Evolutionary conservation across 139 green algal species (phyloP), one percentile per base, ranked within the genome.

Genomic region (Volvox africanus): DNA sequence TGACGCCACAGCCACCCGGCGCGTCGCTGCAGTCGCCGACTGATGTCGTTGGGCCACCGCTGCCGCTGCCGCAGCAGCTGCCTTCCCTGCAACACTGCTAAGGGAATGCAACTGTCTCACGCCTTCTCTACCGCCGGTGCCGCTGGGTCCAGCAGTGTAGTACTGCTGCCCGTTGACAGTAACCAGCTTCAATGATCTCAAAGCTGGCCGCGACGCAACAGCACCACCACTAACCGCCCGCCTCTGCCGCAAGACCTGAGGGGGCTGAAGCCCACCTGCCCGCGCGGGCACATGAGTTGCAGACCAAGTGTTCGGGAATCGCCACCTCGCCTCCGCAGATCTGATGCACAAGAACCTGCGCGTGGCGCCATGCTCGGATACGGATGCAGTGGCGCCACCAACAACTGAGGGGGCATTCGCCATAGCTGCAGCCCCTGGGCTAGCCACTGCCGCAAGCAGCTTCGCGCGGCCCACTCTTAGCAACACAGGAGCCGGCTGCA

Each of bases 71-170:
- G 81, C 55, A 11, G 82, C 84, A 2, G 84, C 68, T 28, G 84
- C 84, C 84, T 89, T 89, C 32, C 84, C 84, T 36, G 84, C 84
- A 5, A 89, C 68, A n/a, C 84, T 89, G 36, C 68, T 78, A 1
- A 89, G 28, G 0, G 84, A 89, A n/a, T 89, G 84, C 36, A 89
- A n/a, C 84, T 77, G 82, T 36, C 65, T 32, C 16, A 67, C 78
- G 30, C 78, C 78, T 21, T 33, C 37, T 32, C 78, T 26, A 19
- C 78, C 78, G 81, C 81, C 55, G 81, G 50, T n/a, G 26, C 9
- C 26, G 37, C 68, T n/a, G n/a, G 30, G 36, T 5, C 68, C 36
- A 19, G 17, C 37, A 16, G 84, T 28, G 68, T 89, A 89, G 36
- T 65, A 89, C 24, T 69, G 84, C 19, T 89, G 84, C 24, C 84